A percentile compares a stretch with the other conserved stretches of the same genome.
These are phyloP conservation scores for Pichia sp. DNA, from an alignment of 1,139 yeast species.

Conservation along the genomic window DNA sequence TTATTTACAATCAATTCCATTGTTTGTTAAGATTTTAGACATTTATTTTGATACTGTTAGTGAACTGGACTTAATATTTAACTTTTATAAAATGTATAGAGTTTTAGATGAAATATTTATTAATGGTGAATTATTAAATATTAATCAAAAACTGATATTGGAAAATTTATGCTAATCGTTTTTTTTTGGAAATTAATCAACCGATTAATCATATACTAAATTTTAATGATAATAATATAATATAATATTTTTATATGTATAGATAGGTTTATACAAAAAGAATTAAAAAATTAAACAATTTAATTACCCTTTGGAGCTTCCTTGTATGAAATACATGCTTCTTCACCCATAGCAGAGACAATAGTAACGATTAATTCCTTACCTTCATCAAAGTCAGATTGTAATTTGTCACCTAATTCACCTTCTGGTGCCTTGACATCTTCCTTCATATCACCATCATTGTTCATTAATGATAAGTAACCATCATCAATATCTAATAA, in stretches of 20 bases:
- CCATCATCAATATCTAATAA: constrained; percentile 98
- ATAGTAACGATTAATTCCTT: constrained; percentile 95
- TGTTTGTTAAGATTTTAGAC: constrained; percentile 85
- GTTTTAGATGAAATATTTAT: constrained; percentile 69
- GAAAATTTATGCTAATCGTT: constrained; percentile 36
- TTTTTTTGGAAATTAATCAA: not conserved
- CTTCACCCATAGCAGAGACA: constrained; percentile 98
- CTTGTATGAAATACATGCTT: constrained; percentile 96
- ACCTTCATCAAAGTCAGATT: constrained; percentile 92
- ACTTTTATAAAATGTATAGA: constrained; percentile 65
- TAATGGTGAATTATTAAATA: constrained; percentile 76
- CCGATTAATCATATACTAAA: not conserved
- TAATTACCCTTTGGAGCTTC: constrained; percentile 80
- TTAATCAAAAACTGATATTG: constrained; percentile 53
- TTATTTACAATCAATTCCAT: constrained; percentile 77
- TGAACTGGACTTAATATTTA: constrained; percentile 83
- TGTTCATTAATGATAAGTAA: constrained; percentile 92
- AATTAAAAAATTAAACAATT: constrained; percentile 13
- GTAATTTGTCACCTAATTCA: constrained; percentile 89
- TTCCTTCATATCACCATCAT: constrained; percentile 97
- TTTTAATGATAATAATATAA: not conserved
- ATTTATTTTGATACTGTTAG: constrained; percentile 85
- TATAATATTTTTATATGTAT: not conserved
- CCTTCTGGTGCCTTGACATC: constrained; percentile 98
- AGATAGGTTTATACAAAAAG: not conserved